Percentiles rank a stretch among this genome's conserved stretches.
Conservation (phyloP, 2,329 filamentous ascomycete genomes). For the Penicillium freii region DNA sequence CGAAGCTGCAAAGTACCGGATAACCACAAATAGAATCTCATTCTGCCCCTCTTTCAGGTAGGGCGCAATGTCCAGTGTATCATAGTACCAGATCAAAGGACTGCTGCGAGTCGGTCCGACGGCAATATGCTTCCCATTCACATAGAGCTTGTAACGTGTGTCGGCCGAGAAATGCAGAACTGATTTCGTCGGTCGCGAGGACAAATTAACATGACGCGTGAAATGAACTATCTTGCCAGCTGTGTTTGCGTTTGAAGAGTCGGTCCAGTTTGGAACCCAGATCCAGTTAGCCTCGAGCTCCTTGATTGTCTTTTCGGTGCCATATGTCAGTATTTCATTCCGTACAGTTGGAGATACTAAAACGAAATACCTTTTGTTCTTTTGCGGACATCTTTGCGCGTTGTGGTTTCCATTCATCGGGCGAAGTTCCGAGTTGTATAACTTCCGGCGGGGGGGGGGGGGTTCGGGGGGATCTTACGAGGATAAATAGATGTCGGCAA, state of each 20-base stretch:
- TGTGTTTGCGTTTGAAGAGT: background rate
- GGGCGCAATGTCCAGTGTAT: conserved; percentile 29
- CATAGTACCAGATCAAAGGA: conserved; percentile 35
- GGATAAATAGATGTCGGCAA: background rate
- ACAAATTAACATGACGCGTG: conserved; percentile 17
- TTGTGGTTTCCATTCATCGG: background rate
- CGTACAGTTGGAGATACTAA: background rate
- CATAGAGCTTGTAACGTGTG: conserved; percentile 45
- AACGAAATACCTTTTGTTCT: background rate
- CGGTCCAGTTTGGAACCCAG: background rate
- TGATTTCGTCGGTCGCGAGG: conserved; percentile 14
- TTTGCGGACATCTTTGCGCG: background rate
- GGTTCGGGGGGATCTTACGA: background rate
- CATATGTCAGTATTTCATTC: background rate
- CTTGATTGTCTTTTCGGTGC: background rate
- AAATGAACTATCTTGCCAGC: conserved; percentile 1
- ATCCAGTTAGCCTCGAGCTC: background rate
- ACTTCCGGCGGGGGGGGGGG: background rate
- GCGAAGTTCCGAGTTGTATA: background rate
- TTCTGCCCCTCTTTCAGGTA: conserved; percentile 25
- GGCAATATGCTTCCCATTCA: conserved; percentile 40
- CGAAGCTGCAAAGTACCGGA: conserved; percentile 29
- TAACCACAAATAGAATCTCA: conserved; percentile 22
- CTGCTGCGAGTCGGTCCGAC: conserved; percentile 41
- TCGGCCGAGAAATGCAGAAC: conserved; percentile 40